Conservation (phyloP, 73 alveolate genomes). For the Tetrahymena borealis region DNA sequence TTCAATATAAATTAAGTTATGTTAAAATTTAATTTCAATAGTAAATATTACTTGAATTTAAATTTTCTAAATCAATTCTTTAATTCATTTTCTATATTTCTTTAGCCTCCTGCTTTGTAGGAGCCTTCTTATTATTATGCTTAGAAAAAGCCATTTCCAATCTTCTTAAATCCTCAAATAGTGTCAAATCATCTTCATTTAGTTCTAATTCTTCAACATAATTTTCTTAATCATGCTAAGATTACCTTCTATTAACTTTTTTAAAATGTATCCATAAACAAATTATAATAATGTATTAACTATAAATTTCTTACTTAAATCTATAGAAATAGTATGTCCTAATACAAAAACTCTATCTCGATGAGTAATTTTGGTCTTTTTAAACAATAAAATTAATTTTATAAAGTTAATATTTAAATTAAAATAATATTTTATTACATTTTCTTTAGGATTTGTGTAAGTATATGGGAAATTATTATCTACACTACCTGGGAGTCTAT, state of each 20-base stretch:
- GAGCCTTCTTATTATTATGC: background rate
- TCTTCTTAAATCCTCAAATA: background rate
- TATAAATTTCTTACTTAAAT: conserved; percentile 16
- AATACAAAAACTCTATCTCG: conserved; percentile 37
- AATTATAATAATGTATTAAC: background rate
- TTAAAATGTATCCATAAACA: background rate
- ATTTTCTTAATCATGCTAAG: background rate
- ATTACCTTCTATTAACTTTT: background rate
- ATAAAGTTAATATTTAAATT: background rate
- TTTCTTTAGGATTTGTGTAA: conserved; percentile 79
- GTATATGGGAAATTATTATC: conserved; percentile 92
- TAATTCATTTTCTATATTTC: conserved; percentile 2
- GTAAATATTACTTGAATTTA: conserved; percentile 11
- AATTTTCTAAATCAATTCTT: conserved; percentile 23
- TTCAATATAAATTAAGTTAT: background rate
- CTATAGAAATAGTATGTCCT: conserved; percentile 21
- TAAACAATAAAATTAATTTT: background rate
- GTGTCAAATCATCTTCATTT: background rate
- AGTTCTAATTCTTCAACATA: background rate
- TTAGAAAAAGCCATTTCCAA: background rate
- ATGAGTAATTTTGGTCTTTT: conserved; percentile 34
- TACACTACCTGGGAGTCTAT: conserved; percentile 89
- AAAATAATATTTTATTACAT: background rate
- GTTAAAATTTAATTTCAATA: background rate
- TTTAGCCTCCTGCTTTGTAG: conserved; percentile 17